A percentile compares a stretch with the other conserved stretches of the same genome.
These are phyloP conservation scores for Cynanchum wilfordii DNA, from an alignment of 257 asterid species.

Conservation along the genomic window DNA sequence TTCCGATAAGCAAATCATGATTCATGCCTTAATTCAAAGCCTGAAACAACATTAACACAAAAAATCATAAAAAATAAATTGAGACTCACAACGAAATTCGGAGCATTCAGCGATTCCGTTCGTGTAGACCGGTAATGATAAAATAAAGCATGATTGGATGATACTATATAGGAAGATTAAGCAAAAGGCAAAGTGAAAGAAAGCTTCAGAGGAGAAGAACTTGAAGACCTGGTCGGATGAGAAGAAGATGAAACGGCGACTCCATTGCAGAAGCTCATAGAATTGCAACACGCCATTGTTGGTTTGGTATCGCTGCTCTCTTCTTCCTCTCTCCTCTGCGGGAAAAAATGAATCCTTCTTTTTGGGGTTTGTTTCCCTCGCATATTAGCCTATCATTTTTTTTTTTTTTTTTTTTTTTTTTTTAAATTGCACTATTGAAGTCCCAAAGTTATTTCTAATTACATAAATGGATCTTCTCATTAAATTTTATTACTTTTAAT, in stretches of 20 bases:
- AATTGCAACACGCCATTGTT: conserved; percentile 46
- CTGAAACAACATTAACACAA: background rate
- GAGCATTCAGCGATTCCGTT: conserved; percentile 22
- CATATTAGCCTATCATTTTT: too few relatives aligned
- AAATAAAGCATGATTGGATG: conserved; percentile 20
- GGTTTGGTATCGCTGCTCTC: conserved; percentile 1
- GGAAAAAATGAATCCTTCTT: background rate
- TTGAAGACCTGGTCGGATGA: conserved; percentile 44
- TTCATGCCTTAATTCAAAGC: background rate
- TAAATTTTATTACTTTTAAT: too few relatives aligned
- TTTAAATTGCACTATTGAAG: too few relatives aligned
- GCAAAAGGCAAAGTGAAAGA: conserved; percentile 29
- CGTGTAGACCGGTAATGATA: conserved; percentile 28
- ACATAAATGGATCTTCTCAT: too few relatives aligned
- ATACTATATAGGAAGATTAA: conserved; percentile 25
- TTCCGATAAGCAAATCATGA: background rate
- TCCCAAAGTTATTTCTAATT: too few relatives aligned
- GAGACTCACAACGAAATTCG: conserved; percentile 38
- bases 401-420: too few relatives aligned
- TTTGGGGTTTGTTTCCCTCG: too few relatives aligned
- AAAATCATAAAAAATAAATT: too few relatives aligned
- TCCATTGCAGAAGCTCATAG: conserved; percentile 12
- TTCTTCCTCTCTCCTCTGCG: background rate
- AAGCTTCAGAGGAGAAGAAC: conserved; percentile 24
- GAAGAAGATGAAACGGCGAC: conserved; percentile 21